Percentiles rank a stretch among this genome's conserved stretches.
phyloP scores from a whole-genome alignment of 1,284 basidiomycete genomes.

The Afroboletus lepidellus region DNA sequence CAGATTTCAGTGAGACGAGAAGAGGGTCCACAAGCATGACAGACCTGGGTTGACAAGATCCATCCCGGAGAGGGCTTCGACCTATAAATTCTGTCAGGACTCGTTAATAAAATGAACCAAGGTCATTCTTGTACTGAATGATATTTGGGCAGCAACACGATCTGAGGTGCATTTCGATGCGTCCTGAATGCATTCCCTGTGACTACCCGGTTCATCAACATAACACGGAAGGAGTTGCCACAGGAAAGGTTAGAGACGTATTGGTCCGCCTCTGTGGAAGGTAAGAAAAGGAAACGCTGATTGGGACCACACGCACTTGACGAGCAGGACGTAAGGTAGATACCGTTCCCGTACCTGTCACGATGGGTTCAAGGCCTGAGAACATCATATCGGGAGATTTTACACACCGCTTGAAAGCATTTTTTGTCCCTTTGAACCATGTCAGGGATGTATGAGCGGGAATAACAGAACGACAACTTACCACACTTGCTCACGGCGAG shows the following conservation, averaged over 20 bases:
- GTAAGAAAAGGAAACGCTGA: not conserved
- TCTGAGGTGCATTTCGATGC: conserved; percentile 40
- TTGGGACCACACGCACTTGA: conserved; percentile 12
- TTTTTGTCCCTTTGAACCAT: conserved; percentile 13
- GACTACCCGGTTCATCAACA: conserved; percentile 55
- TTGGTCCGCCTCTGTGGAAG: conserved; percentile 52
- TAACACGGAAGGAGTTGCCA: conserved; percentile 38
- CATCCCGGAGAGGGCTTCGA: conserved; percentile 16
- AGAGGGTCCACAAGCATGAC: not conserved
- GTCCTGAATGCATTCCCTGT: conserved; percentile 49
- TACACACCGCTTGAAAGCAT: conserved; percentile 18
- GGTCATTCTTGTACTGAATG: conserved; percentile 11
- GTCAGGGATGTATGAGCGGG: conserved; percentile 1
- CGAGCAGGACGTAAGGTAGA: conserved; percentile 18
- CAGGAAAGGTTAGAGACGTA: conserved; percentile 43
- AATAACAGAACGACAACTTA: not conserved
- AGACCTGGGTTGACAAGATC: conserved; percentile 18
- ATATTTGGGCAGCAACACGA: conserved; percentile 6
- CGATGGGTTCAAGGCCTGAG: not conserved
- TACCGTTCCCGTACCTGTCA: conserved; percentile 16
- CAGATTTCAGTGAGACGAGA: not conserved
- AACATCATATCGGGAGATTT: not conserved
- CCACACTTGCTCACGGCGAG: conserved; percentile 17
- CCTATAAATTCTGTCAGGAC: conserved; percentile 2
- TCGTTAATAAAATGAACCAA: not conserved